Base-by-base conservation (phyloP, 495 filamentous ascomycete species). In the Penicillium psychrofluorescens region DNA sequence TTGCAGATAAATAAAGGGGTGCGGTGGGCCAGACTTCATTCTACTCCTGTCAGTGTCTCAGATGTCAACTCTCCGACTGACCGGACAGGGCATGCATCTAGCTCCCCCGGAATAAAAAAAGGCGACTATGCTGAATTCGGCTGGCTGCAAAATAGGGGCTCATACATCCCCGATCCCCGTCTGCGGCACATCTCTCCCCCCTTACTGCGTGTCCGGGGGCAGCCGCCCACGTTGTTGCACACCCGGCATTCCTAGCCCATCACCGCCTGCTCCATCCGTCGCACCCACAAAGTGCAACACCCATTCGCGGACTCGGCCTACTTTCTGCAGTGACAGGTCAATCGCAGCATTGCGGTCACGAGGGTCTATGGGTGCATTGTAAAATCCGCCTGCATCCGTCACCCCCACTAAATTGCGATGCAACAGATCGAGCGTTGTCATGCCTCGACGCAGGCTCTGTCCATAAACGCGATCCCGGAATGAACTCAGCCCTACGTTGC, bases 401-500 rank as follows among this genome's bases (percentile, higher is more conserved):
- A 39, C 54, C 48, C 75, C 69, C 12, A 68, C 48, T 28, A 58
- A 62, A 36, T 55, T 56, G 36, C 72, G 64, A 49, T 81, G 76
- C 12, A 95, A 68, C 29, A 95, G 63, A 49, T 87, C 72, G 11
- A 92, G 66, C 45, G 74, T 79, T 8, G 89, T 92, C 42, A 83
- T 71, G 30, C 80, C 80, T 56, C 76, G 77, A 33, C 84, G 69
- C 43, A 92, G 63, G 50, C 80, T 83, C 45, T 85, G 83, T 13
- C 88, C 90, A 56, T 90, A 85, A 2, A 94, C 88, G 55, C 76
- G 79, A 14, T 80, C 77, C 40, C 68, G 74, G 56, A 88, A 95
- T 27, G 72, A 75, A 40, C 76, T 76, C 15, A 95, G 65, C n/a
- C 83, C 90, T 11, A 95, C 79, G 48, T 85, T 86, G 37, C 78